phyloP scores from a whole-genome alignment of 352 stramenopile genomes.

The Thraustochytrium striatum region DNA sequence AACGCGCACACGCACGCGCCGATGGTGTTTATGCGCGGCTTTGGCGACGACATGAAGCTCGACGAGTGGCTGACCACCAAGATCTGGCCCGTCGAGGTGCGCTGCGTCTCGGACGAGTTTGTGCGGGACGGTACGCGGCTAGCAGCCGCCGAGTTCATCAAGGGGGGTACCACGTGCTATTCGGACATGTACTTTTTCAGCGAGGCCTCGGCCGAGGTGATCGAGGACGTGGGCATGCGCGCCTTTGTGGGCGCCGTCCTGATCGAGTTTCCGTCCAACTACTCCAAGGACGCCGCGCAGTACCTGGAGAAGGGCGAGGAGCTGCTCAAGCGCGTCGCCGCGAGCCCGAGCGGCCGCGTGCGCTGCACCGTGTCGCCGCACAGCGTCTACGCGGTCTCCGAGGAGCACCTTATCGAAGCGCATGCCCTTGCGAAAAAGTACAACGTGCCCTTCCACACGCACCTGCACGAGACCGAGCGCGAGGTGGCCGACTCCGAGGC shows the following conservation, averaged over 20 bases:
- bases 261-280: constrained; percentile 69
- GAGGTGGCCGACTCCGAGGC: constrained; percentile 72
- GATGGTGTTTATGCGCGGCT: constrained; percentile 74
- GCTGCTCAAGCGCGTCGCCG: constrained; percentile 63
- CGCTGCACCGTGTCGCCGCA: constrained; percentile 69
- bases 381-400: constrained; percentile 73
- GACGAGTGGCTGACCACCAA: constrained; percentile 68
- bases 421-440: constrained; percentile 59
- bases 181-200: constrained; percentile 87
- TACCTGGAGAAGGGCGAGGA: constrained; percentile 69
- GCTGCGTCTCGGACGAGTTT: constrained; percentile 70
- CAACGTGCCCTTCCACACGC: constrained; percentile 70
- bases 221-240: constrained; percentile 68
- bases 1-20: constrained; percentile 77
- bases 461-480: constrained; percentile 73
- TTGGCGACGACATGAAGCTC: constrained; percentile 76
- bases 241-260: constrained; percentile 57
- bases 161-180: constrained; percentile 74
- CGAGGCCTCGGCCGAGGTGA: constrained; percentile 59
- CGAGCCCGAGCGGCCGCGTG: constrained; percentile 22
- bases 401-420: constrained; percentile 60
- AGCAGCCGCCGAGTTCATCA: constrained; percentile 78
- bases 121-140: constrained; percentile 67
- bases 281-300: constrained; percentile 62
- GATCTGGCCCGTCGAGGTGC: constrained; percentile 74